Base-by-base conservation (phyloP, 257 asterid species). In the Capsicum chinense region DNA sequence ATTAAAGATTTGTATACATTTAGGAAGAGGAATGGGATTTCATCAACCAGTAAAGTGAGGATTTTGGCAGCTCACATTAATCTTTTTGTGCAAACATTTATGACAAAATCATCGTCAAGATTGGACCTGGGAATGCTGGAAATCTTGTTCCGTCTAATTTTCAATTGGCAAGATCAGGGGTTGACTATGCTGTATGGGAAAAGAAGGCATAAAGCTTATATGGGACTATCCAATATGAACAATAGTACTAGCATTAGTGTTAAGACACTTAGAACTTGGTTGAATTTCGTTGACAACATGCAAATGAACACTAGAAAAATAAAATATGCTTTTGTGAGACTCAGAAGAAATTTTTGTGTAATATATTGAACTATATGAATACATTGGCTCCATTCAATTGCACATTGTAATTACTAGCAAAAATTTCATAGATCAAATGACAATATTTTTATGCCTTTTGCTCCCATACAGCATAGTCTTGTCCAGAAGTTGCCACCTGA, bases 181-280 rank as follows among this genome's bases (percentile, higher is more conserved):
- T 19, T 4, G 91, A 92, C 59, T 95, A 91, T 69, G 92, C 92
- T 35, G 93, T 93, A 26, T 94, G 92, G 94, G 98, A 94, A 92
- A 91, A 88, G 81, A 84, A 83, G 70, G 48, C 68, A n/a, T 54
- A 39, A 79, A 68, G 74, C 35, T 66, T 39, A 39, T 35, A 6
- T 12, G 44, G 5, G 66, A 6, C 33, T 17, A 6, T 17, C 15
- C 69, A 63, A 21, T 63, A 39, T 39, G 44, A 39, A 39, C 2
- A 39, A 4, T 3, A 39, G 44, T 39, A 39, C 44, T 39, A 39
- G 44, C 44, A 39, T 39, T 39, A 39, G 44, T 39, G 44, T 39
- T 39, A 39, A 39, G 44, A 39, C 3, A 4, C 44, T 39, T 39
- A 39, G 44, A 39, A 39, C 44, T 39, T 39, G 5, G 44, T 39